Conservation (phyloP, 192 early-diverging fungal species). For the Linnemannia hyalina region DNA sequence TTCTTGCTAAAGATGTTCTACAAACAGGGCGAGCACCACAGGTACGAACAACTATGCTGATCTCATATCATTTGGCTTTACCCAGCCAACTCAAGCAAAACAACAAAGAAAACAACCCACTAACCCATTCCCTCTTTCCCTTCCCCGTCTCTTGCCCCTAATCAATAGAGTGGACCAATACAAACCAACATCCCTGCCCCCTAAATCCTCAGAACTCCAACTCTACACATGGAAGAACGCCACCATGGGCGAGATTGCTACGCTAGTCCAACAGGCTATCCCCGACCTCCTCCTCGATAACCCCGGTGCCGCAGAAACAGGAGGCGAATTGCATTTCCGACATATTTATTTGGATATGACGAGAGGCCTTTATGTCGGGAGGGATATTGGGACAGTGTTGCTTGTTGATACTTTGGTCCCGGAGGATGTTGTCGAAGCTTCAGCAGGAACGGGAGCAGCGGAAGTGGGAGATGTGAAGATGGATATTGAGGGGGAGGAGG, state of each 20-base stretch:
- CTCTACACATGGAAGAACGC: slow-evolving; percentile 54
- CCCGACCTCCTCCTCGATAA: slow-evolving; percentile 14
- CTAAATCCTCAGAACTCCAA: slow-evolving; percentile 27
- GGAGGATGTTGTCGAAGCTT: neutral
- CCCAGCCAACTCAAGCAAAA: neutral
- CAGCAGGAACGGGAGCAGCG: neutral
- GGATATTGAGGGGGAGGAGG: neutral
- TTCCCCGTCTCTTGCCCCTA: neutral
- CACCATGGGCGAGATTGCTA: slow-evolving; percentile 44
- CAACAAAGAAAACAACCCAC: neutral
- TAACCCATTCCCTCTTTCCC: neutral
- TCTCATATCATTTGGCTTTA: neutral
- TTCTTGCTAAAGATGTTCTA: slow-evolving; percentile 48
- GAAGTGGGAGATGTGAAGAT: neutral
- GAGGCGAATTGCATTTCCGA: slow-evolving; percentile 27
- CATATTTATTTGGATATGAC: slow-evolving; percentile 34
- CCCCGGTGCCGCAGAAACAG: neutral
- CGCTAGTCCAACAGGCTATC: slow-evolving; percentile 37
- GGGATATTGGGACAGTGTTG: slow-evolving; percentile 27
- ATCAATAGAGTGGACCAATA: slow-evolving; percentile 20
- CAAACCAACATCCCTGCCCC: slow-evolving; percentile 25
- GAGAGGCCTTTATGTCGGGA: slow-evolving; percentile 20
- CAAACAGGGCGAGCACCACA: slow-evolving; percentile 22
- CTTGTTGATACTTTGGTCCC: slow-evolving; percentile 13
- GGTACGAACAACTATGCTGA: slow-evolving; percentile 14